phyloP scores from a whole-genome alignment of 495 filamentous ascomycete genomes.

The Xylaria castorea region DNA sequence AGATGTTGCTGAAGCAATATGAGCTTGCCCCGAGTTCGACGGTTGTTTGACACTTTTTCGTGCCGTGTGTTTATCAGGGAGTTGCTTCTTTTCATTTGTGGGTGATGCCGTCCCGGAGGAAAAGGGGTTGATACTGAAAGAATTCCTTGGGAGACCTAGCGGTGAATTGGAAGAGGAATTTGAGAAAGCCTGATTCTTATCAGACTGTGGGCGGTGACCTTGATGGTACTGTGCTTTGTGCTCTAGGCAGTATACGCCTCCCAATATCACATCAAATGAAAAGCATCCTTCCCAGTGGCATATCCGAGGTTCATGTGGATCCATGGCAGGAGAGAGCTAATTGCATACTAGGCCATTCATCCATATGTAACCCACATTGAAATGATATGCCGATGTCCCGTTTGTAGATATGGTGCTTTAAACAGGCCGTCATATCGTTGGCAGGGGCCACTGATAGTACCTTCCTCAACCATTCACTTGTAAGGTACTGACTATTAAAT shows the following conservation, averaged over 20 bases:
- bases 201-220: neutral
- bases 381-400: constrained; percentile 10
- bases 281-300: constrained; percentile 25
- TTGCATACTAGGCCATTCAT: constrained; percentile 25
- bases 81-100: constrained; percentile 32
- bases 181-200: constrained; percentile 6
- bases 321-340: constrained; percentile 22
- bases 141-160: neutral
- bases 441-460: constrained; percentile 9
- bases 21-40: neutral
- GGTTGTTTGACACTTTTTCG: constrained; percentile 29
- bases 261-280: neutral
- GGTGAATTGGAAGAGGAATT: neutral
- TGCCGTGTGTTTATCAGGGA: constrained; percentile 33
- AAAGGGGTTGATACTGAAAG: neutral
- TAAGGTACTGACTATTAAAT: constrained; percentile 11
- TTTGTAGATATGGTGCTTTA: constrained; percentile 10
- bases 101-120: neutral
- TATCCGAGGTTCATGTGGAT: constrained; percentile 10
- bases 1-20: constrained; percentile 13
- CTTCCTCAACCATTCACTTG: constrained; percentile 12
- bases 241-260: constrained; percentile 19
- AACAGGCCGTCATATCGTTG: constrained; percentile 26
- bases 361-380: constrained; percentile 20
- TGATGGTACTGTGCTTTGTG: constrained; percentile 5